Percentiles rank a stretch among this genome's conserved stretches.
These are phyloP conservation scores for Pseudogymnoascus sp. DNA, from an alignment of 2,329 filamentous ascomycete species.

Conservation along the genomic window DNA sequence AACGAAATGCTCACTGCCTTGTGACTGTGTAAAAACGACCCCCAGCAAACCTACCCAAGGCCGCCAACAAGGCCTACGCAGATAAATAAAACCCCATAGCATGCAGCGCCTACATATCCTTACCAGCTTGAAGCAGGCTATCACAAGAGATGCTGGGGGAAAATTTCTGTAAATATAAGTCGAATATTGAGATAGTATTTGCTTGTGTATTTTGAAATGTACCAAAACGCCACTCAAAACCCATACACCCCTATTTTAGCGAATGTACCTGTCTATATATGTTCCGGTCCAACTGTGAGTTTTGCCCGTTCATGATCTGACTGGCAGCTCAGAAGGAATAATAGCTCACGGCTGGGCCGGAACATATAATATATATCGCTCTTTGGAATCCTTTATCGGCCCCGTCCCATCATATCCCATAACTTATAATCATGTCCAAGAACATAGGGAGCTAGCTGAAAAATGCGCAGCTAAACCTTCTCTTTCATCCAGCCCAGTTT, in stretches of 20 bases:
- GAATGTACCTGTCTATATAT: no score
- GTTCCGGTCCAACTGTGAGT: no score
- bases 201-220: neutral
- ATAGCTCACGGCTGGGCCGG: no score
- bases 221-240: neutral
- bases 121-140: no score
- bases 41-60: neutral
- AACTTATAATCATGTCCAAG: neutral
- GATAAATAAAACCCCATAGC: no score
- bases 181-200: neutral
- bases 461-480: slow-evolving; percentile 17
- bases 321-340: no score
- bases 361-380: no score
- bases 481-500: slow-evolving; percentile 22
- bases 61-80: no score
- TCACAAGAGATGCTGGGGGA: no score
- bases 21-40: neutral
- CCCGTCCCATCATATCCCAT: neutral
- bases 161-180: neutral
- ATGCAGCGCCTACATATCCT: no score
- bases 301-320: no score
- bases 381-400: neutral
- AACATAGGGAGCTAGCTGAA: neutral
- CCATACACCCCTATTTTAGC: neutral
- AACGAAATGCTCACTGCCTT: neutral